Base-by-base conservation (phyloP, 345 rosid genomes). In the Eucalyptus sp. region DNA sequence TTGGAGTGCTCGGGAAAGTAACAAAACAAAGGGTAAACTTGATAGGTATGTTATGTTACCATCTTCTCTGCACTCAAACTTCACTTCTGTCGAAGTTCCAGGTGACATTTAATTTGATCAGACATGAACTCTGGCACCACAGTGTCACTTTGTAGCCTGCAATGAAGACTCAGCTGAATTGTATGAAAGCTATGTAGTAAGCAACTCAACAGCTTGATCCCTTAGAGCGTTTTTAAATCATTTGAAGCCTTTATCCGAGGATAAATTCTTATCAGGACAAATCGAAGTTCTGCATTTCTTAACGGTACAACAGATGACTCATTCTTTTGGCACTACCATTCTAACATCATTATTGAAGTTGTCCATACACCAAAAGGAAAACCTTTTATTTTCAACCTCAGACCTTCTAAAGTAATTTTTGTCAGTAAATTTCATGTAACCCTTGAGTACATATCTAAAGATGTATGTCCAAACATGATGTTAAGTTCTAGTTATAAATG, bases 11-110 rank as follows among this genome's bases (percentile, higher is more conserved):
- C 29, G 31, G 7, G 56, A 88, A 50, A 24, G 22, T 22, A 56
- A 22, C 25, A 79, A 86, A 49, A 91, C 91, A 29, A 94, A 93
- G 86, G 97, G 96, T 29, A 90, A 46, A 15, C 91, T 93, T 29
- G 96, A 95, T 51, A 90, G 94, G 97, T 94, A 90, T 16, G 86
- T 43, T 50, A 87, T n/a, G 44, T 49, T 24, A 13, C 62, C 31
- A 44, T 43, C 80, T 7, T 43, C 46, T 41, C 12, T 29, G 83
- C 29, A 37, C 83, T 71, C 81, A 5, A 37, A 6, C 83, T 76
- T 71, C 81, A 37, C 48, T 76, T 37, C 83, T 6, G 1, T 37
- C 14, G 8, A 5, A 76, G 83, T 76, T 76, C 48, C 27, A 10
- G 81, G 83, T 37, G 83, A 3, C 48, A 18, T 37, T 37, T 76